Conservation (phyloP, 352 stramenopile genomes). For the Elongisporangium senticosum region DNA sequence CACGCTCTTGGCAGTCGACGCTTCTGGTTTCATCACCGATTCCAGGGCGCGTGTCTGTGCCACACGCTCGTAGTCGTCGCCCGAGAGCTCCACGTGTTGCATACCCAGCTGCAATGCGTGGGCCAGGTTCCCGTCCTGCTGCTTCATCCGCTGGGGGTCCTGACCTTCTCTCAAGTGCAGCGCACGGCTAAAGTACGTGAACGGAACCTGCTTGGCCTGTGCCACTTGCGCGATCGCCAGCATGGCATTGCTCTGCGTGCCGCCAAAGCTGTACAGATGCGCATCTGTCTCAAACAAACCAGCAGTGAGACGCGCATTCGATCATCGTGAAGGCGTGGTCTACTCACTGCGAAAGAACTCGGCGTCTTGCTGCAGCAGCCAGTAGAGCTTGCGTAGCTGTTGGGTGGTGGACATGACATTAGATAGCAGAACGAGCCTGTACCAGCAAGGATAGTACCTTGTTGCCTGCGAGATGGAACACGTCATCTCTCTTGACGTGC, state of each 20-base stretch:
- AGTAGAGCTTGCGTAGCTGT: conserved; percentile 83
- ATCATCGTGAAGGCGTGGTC: background rate
- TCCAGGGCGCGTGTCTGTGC: conserved; percentile 36
- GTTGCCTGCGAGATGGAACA: conserved; percentile 78
- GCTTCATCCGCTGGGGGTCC: conserved; percentile 1
- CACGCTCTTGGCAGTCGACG: conserved; percentile 12
- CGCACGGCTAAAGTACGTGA: conserved; percentile 79
- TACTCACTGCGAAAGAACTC: conserved; percentile 44
- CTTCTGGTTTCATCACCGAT: conserved; percentile 6
- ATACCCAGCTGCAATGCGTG: conserved; percentile 50
- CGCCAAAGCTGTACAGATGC: conserved; percentile 73
- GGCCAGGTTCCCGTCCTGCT: conserved; percentile 32
- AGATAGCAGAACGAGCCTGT: background rate
- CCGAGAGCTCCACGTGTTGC: conserved; percentile 45
- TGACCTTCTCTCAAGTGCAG: conserved; percentile 9
- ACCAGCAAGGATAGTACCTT: conserved; percentile 34
- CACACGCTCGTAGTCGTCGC: conserved; percentile 39
- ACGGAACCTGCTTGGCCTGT: conserved; percentile 58
- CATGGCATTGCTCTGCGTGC: conserved; percentile 85
- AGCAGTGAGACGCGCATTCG: background rate
- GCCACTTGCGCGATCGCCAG: conserved; percentile 76
- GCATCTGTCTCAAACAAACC: conserved; percentile 9
- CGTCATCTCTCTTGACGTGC: conserved; percentile 82
- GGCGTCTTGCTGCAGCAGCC: conserved; percentile 61
- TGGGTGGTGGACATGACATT: background rate